A percentile compares a stretch with the other conserved stretches of the same genome.
phyloP scores from a whole-genome alignment of 75 land plant genomes.

The Pinus albicaulis region DNA sequence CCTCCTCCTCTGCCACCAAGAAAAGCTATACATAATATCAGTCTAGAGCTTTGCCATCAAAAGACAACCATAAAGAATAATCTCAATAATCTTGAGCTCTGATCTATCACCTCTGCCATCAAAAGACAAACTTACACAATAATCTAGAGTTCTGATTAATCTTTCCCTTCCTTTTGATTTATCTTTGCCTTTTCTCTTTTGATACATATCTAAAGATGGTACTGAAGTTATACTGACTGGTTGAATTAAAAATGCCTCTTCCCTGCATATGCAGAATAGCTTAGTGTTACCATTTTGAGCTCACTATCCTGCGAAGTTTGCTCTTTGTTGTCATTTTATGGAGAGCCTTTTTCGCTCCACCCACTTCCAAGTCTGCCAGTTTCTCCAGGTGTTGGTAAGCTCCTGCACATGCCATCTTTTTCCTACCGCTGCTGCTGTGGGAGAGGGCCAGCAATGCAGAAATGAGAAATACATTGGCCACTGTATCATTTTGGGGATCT shows the following conservation, averaged over 20 bases:
- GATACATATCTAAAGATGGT: too few species aligned
- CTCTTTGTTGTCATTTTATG: conserved; percentile 27
- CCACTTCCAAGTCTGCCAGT: conserved; percentile 62
- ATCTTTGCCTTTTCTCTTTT: too few species aligned
- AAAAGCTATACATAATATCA: too few species aligned
- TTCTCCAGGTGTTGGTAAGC: conserved; percentile 46
- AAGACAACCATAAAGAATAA: too few species aligned
- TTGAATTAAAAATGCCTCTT: neutral
- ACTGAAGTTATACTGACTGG: too few species aligned
- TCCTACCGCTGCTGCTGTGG: conserved; percentile 40
- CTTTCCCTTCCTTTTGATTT: too few species aligned
- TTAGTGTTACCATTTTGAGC: neutral
- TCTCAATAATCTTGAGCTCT: too few species aligned
- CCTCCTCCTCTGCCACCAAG: too few species aligned
- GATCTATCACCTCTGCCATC: too few species aligned
- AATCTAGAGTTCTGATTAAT: too few species aligned
- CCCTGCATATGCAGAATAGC: neutral
- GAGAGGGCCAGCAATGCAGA: conserved; percentile 40
- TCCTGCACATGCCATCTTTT: conserved; percentile 61
- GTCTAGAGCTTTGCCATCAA: too few species aligned
- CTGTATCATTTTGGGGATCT: conserved; percentile 27
- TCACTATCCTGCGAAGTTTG: neutral
- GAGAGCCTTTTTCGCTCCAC: conserved; percentile 58
- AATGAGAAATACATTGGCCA: conserved; percentile 37
- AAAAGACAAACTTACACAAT: too few species aligned